Base-by-base conservation (phyloP, 1,284 basidiomycete genomes). In the Sporisorium sorghi region DNA sequence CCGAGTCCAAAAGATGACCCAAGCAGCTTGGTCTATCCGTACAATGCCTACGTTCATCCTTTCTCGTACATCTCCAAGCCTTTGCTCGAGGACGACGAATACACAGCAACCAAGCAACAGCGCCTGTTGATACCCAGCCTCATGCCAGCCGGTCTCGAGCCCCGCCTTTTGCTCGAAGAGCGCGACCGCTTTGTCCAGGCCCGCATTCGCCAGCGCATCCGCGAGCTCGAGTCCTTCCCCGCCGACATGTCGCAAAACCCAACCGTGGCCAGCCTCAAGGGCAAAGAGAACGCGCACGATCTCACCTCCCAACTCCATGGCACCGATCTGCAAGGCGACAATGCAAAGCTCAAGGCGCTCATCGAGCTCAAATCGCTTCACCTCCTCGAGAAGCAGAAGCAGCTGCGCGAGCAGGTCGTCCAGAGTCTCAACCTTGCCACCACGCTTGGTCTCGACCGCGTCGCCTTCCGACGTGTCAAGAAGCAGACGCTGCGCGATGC, bases 291-390 rank as follows among this genome's bases (percentile, higher is more conserved):
- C 39, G 64, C 71, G 35, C 48, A 57, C 32, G 61, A 72, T 24
- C 54, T 73, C 15, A 28, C 58, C 8, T 53, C 57, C 7, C 61
- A 65, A 35, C 58, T 70, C 12, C 56, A 69, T 30, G 61, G 58
- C 43, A 59, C 56, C 35, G 56, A 57, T 12, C 56, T 58, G 73
- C 87, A 87, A 74, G 85, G 76, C 21, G 73, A 83, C 64, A 79
- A 84, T 68, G 92, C 91, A 58, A 95, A 96, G 84, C 87, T 98
- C 19, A 90, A 91, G 56, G 93, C 94, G 0, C 87, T 96, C 58
- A 97, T 99, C 78, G 96, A 99, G 86, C 90, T 98, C 83, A 97
- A 97, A 84, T 89, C 90, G 10, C 89, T 99, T n/a, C 90, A 91
- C 19, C 88, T 99, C 21, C 88, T 97, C 26, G 91, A 94, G 63